Base-by-base conservation (phyloP, 2,329 filamentous ascomycete species). In the Xylogone sp. region DNA sequence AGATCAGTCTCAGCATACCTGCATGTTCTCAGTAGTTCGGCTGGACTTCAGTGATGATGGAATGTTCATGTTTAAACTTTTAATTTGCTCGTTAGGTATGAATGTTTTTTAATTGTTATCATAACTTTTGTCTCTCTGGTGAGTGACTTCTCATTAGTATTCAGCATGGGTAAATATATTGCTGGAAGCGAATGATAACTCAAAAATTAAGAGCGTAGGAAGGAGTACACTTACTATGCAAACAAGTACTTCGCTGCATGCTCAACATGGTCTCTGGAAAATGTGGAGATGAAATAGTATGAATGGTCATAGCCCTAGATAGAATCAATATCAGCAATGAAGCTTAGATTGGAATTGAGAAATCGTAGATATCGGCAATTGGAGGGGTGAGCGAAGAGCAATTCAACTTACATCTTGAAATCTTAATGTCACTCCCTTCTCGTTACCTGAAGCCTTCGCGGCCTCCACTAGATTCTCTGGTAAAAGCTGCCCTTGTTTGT, bases 241-340 rank as follows among this genome's bases (percentile, higher is more conserved):
- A 82, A 75, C 51, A 97, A 74, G 67, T 90, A 86, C 77, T 94
- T 96, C 59, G 92, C 93, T 54, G 91, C 91, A 73, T 95, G 90
- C 63, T 90, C 86, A 60, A 97, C 81, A 71, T 99, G 94, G 62
- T 97, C 92, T 64, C 89, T 86, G 43, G 87, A 82, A 68, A 99
- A 99, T 16, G 84, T 84, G 31, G 92, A 86, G 77, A 99, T 95
- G 72, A 96, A 97, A 73, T 84, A 99, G 75, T 99, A 99, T 56
- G 90, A 96, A 74, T 99, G 94, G 69, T 99, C 94, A 67, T 99
- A 97, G 56, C 85, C 91, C 73, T 88, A 65, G 42, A 34, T 18
- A 18, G 20, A 13, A 42, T 18, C n/a, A 3, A 39, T 44, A 24
- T 58, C 50, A 63, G 56, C 47, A 52, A 21, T 22, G 12, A 43